Conservation (phyloP, 2,329 filamentous ascomycete genomes). For the Aquanectria penicillioides region DNA sequence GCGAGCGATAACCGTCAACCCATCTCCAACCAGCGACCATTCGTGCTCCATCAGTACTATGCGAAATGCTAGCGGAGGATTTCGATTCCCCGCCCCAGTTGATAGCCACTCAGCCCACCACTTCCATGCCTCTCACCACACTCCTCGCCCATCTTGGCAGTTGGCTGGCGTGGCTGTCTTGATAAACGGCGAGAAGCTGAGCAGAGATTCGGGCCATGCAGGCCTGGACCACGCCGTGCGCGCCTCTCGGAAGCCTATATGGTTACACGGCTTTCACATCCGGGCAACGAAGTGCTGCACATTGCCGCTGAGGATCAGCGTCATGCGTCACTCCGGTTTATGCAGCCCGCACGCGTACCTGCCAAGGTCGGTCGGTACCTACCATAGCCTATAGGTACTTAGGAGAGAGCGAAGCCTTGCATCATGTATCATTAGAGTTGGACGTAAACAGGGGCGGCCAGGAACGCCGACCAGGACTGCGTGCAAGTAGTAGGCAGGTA, state of each 20-base stretch:
- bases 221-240: too few relatives aligned
- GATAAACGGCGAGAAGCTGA: too few relatives aligned
- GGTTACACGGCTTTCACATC: not conserved
- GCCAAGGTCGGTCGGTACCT: too few relatives aligned
- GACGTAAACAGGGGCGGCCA: too few relatives aligned
- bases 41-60: too few relatives aligned
- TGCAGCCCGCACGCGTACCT: slow-evolving; percentile 16
- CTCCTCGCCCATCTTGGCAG: not conserved
- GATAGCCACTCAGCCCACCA: not conserved
- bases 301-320: slow-evolving; percentile 1
- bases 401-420: not conserved
- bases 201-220: too few relatives aligned
- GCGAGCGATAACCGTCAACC: not conserved
- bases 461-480: too few relatives aligned
- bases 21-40: too few relatives aligned
- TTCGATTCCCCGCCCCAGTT: not conserved
- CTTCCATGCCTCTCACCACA: not conserved
- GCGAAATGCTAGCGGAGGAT: not conserved
- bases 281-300: not conserved
- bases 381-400: too few relatives aligned
- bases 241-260: too few relatives aligned
- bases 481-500: too few relatives aligned
- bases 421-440: slow-evolving; percentile 2
- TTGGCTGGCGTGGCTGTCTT: not conserved
- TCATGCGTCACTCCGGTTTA: slow-evolving; percentile 18